Base-by-base conservation (phyloP, 768 basidiomycete species). In the Lactifluus echinatus region DNA sequence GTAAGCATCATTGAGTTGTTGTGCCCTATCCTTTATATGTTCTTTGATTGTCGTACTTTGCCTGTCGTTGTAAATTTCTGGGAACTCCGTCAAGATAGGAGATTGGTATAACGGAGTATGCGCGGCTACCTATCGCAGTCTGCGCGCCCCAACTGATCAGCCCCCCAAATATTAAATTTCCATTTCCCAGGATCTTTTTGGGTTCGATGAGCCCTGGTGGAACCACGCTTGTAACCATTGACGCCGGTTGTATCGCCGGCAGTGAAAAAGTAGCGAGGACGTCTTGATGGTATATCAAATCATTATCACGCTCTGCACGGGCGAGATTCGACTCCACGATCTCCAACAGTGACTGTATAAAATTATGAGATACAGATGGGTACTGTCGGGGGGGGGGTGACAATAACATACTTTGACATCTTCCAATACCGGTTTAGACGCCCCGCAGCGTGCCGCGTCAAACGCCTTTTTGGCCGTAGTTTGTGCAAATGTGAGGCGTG, bases 231-330 rank as follows among this genome's bases (percentile, higher is more conserved):
- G 83, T 78, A 33, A 84, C 87, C 66, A 97, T 79, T 10, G 79
- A 71, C 2, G 83, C 81, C 36, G 82, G 82, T 29, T 75, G 73
- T 49, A 97, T 83, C 0, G 77, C 67, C 0, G 83, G 72, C 7
- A 96, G 78, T 15, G 84, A 78, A 2, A 86, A 81, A 4, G 79
- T 64, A 0, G 92, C 74, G 1, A 94, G 93, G 1, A 95, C 76
- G 55, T 90, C 85, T 50, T 90, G 79, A 63, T 96, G 92, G 72
- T 97, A 99, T 37, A 99, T 96, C 7, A 96, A 74, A 69, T 95
- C 89, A 68, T 99, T 99, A 69, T 98, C 95, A 31, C 91, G 81
- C 61, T 86, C 81, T 0, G 94, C 89, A 14, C 90, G 80, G 4
- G 74, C 70, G 33, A 88, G 69, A 54, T 82, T 79, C 50, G 79